Conservation (phyloP, 768 basidiomycete genomes). For the Serendipita sp. region DNA sequence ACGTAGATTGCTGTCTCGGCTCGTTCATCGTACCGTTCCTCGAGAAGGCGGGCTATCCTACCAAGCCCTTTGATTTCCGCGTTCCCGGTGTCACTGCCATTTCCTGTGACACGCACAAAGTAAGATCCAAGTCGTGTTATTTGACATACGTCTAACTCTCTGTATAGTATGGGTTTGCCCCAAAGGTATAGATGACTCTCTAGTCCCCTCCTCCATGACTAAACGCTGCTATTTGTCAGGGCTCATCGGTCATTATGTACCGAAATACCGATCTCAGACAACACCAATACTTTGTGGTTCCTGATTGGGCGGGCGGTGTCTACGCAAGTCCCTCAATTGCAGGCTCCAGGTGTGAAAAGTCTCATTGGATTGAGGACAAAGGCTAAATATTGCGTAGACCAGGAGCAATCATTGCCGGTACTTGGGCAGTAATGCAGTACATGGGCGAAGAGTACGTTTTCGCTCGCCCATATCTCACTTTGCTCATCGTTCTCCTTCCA, state of each 20-base stretch:
- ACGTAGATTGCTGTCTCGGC: slow-evolving; percentile 90
- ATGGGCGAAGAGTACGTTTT: slow-evolving; percentile 67
- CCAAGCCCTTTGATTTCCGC: slow-evolving; percentile 74
- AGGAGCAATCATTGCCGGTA: slow-evolving; percentile 81
- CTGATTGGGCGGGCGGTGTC: slow-evolving; percentile 73
- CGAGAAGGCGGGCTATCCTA: slow-evolving; percentile 54
- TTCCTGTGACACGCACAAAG: slow-evolving; percentile 93
- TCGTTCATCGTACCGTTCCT: slow-evolving; percentile 91
- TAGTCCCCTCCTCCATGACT: neutral
- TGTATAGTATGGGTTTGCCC: slow-evolving; percentile 75
- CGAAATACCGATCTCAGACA: slow-evolving; percentile 53
- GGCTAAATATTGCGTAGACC: slow-evolving; percentile 32
- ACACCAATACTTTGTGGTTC: slow-evolving; percentile 75
- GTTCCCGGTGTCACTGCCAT: slow-evolving; percentile 85
- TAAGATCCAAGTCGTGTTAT: slow-evolving; percentile 15
- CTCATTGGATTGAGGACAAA: no score
- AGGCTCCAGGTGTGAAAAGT: slow-evolving; percentile 55
- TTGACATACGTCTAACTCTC: slow-evolving; percentile 8
- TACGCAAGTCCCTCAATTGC: slow-evolving; percentile 83
- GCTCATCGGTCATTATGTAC: slow-evolving; percentile 92
- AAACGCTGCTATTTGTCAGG: slow-evolving; percentile 26
- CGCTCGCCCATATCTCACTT: neutral
- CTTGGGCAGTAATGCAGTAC: slow-evolving; percentile 93
- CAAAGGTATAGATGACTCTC: slow-evolving; percentile 39
- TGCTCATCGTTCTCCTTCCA: neutral